phyloP scores from a whole-genome alignment of 1,139 yeast species.

The Pichia sp. region DNA sequence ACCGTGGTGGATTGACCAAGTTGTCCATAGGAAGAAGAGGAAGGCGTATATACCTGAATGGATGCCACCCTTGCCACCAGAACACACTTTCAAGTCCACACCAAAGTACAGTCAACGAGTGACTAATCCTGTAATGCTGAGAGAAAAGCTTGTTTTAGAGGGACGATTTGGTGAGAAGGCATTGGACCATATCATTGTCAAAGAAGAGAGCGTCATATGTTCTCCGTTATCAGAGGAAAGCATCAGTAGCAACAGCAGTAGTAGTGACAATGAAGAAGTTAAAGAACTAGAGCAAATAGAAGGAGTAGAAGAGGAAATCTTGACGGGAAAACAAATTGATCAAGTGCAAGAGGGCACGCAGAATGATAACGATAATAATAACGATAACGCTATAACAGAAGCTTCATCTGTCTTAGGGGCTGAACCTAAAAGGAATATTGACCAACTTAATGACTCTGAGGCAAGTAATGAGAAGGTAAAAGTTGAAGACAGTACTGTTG shows the following conservation, averaged over 20 bases:
- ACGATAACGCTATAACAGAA: background rate
- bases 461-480: background rate
- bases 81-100: conserved; percentile 79
- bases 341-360: no score
- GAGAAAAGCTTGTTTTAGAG: conserved; percentile 72
- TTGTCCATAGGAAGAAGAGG: conserved; percentile 23
- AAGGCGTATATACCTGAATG: conserved; percentile 64
- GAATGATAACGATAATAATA: background rate
- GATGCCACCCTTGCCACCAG: conserved; percentile 88
- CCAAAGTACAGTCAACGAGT: conserved; percentile 59
- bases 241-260: conserved; percentile 19
- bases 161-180: conserved; percentile 78
- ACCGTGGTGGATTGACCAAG: conserved; percentile 29
- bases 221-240: conserved; percentile 14
- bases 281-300: conserved; percentile 19
- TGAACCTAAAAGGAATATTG: conserved; percentile 1
- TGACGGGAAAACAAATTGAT: background rate
- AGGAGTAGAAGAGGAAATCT: background rate
- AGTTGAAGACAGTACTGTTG: background rate
- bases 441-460: background rate
- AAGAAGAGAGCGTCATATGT: conserved; percentile 12
- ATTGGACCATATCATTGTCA: conserved; percentile 48
- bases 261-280: conserved; percentile 20
- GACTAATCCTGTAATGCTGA: conserved; percentile 67
- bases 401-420: no score